A percentile compares a stretch with the other conserved stretches of the same genome.
phyloP scores from a whole-genome alignment of 2,329 filamentous ascomycete genomes.

The Exophiala calicioides region DNA sequence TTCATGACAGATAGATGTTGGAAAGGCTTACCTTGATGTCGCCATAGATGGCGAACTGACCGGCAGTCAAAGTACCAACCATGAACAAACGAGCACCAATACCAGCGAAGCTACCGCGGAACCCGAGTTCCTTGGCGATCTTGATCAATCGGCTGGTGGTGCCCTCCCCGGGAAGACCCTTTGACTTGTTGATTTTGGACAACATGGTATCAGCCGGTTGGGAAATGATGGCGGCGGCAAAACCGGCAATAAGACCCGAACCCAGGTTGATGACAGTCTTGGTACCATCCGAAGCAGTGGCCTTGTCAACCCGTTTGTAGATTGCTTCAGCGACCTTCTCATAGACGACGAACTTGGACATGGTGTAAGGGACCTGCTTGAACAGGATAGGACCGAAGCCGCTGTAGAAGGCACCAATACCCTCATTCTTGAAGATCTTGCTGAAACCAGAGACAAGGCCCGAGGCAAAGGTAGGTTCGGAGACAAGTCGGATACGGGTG shows the following conservation, averaged over 20 bases:
- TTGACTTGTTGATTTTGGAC: slow-evolving; percentile 94
- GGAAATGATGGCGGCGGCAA: slow-evolving; percentile 82
- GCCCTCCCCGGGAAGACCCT: slow-evolving; percentile 81
- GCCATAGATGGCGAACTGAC: slow-evolving; percentile 89
- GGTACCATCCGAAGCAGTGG: slow-evolving; percentile 63
- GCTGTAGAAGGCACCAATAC: slow-evolving; percentile 83
- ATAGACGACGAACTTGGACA: slow-evolving; percentile 93
- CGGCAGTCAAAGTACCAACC: slow-evolving; percentile 73
- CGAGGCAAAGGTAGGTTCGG: slow-evolving; percentile 79
- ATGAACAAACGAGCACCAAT: slow-evolving; percentile 78
- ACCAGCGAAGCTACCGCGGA: slow-evolving; percentile 76
- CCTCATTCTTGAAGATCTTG: slow-evolving; percentile 83
- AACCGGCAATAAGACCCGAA: slow-evolving; percentile 81
- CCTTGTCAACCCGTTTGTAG: slow-evolving; percentile 71
- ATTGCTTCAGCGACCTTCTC: slow-evolving; percentile 80
- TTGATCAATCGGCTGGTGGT: slow-evolving; percentile 79
- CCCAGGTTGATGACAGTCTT: slow-evolving; percentile 83
- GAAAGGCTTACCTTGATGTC: slow-evolving; percentile 44
- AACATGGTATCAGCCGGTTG: slow-evolving; percentile 94
- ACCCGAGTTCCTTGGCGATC: slow-evolving; percentile 81
- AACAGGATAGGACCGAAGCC: slow-evolving; percentile 86
- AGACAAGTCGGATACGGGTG: slow-evolving; percentile 90
- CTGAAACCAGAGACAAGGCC: slow-evolving; percentile 76
- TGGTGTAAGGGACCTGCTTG: slow-evolving; percentile 91
- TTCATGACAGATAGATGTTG: slow-evolving; percentile 1